Conservation (phyloP, 2,329 filamentous ascomycete species). For the Aspergillus oerlinghausenensis region DNA sequence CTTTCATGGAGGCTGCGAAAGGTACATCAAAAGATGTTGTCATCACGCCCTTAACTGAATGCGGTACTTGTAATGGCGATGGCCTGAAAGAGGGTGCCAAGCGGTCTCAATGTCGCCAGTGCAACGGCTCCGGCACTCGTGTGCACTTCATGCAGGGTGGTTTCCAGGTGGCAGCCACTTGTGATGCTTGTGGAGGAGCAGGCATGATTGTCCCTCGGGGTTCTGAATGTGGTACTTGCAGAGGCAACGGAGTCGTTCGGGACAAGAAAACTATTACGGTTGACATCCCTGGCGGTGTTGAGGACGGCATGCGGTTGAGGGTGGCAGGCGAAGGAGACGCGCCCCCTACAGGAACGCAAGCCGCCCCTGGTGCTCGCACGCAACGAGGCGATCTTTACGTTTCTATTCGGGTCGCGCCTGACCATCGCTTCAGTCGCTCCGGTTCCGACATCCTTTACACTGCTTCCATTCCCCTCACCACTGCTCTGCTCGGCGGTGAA, state of each 20-base stretch:
- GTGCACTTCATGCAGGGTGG: slow-evolving; percentile 88
- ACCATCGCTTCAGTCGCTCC: slow-evolving; percentile 80
- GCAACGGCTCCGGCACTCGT: slow-evolving; percentile 78
- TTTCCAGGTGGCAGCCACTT: slow-evolving; percentile 94
- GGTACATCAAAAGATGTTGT: slow-evolving; percentile 83
- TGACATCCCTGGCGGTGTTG: slow-evolving; percentile 91
- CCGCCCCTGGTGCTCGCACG: slow-evolving; percentile 59
- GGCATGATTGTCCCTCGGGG: slow-evolving; percentile 73
- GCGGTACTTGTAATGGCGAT: slow-evolving; percentile 75
- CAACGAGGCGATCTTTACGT: slow-evolving; percentile 86
- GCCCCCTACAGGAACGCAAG: slow-evolving; percentile 67
- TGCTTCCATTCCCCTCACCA: slow-evolving; percentile 84
- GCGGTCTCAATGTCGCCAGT: slow-evolving; percentile 68
- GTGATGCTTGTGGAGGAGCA: slow-evolving; percentile 71
- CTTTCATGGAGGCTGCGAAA: slow-evolving; percentile 94
- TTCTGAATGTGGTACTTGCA: slow-evolving; percentile 73
- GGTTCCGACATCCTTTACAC: slow-evolving; percentile 93
- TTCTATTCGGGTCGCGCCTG: slow-evolving; percentile 80
- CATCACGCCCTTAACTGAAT: slow-evolving; percentile 76
- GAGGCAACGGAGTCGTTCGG: slow-evolving; percentile 76
- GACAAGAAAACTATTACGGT: slow-evolving; percentile 79
- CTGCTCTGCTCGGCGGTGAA: slow-evolving; percentile 86
- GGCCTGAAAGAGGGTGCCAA: slow-evolving; percentile 79
- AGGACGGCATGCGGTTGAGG: slow-evolving; percentile 90
- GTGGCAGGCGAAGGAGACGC: slow-evolving; percentile 84